A percentile compares a stretch with the other conserved stretches of the same genome.
Conservation (phyloP, 345 rosid species). For the Salix viminalis region DNA sequence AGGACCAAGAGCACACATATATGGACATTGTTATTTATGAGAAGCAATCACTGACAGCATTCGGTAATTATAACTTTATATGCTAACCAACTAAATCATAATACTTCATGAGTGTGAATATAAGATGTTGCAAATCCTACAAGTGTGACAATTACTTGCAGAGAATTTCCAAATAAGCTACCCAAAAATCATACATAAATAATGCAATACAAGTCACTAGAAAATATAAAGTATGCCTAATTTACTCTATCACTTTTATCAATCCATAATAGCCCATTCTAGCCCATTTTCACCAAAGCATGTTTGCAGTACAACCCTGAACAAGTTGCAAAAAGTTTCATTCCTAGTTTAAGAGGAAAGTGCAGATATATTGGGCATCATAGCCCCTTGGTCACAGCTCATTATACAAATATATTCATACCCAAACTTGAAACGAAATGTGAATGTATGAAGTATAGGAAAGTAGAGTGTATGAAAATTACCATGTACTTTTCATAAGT, state of each 20-base stretch:
- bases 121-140: neutral
- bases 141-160: neutral
- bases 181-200: neutral
- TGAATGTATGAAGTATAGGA: neutral
- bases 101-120: neutral
- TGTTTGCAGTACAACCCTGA: neutral
- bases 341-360: neutral
- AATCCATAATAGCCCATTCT: neutral
- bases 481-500: constrained; percentile 88
- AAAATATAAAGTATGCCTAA: neutral
- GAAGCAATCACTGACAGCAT: neutral
- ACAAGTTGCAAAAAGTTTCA: neutral
- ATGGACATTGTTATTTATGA: neutral
- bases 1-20: neutral
- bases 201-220: neutral
- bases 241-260: neutral
- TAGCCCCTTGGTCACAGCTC: neutral
- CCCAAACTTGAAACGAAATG: neutral
- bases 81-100: neutral
- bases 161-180: neutral
- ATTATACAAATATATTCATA: neutral
- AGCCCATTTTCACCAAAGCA: neutral
- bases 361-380: neutral
- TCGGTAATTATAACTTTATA: too few relatives aligned
- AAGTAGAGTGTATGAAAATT: constrained; percentile 9